Evolutionary conservation across 2,329 filamentous ascomycete species (phyloP).

Genomic region (Mycosphaerelloides madeirae): DNA sequence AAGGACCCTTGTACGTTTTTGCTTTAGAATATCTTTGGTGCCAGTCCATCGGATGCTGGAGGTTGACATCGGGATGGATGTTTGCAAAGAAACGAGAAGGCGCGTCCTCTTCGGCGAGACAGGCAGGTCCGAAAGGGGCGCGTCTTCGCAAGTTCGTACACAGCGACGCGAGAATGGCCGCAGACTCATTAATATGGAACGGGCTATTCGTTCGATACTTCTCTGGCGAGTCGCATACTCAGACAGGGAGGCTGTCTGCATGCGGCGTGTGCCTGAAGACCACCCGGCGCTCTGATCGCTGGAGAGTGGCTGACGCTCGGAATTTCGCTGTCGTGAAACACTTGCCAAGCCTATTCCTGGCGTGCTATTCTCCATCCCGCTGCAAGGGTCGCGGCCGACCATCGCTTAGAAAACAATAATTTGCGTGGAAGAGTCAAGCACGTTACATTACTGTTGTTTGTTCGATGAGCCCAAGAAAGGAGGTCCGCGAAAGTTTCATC

Average conservation of each 20-base stretch:
- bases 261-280: neutral
- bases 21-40: slow-evolving; percentile 6
- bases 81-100: neutral
- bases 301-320: too few species aligned
- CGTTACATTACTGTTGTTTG: too few species aligned
- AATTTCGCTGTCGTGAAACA: too few species aligned
- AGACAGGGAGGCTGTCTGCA: neutral
- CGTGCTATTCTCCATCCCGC: too few species aligned
- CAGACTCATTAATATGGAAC: neutral
- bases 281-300: too few species aligned
- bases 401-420: too few species aligned
- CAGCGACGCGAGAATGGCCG: neutral
- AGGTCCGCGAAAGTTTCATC: too few species aligned
- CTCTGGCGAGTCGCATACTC: neutral
- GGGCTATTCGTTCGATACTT: neutral
- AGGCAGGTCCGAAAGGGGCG: neutral
- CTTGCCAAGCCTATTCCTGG: too few species aligned
- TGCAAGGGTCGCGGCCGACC: too few species aligned
- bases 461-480: too few species aligned
- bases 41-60: slow-evolving; percentile 3
- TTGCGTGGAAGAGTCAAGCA: too few species aligned
- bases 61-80: slow-evolving; percentile 5
- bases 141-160: neutral
- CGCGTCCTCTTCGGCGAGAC: neutral
- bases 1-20: slow-evolving; percentile 1